Evolutionary conservation across 257 asterid species (phyloP), one percentile per base, ranked within the genome.

Genomic region (Solanum chmielewskii): DNA sequence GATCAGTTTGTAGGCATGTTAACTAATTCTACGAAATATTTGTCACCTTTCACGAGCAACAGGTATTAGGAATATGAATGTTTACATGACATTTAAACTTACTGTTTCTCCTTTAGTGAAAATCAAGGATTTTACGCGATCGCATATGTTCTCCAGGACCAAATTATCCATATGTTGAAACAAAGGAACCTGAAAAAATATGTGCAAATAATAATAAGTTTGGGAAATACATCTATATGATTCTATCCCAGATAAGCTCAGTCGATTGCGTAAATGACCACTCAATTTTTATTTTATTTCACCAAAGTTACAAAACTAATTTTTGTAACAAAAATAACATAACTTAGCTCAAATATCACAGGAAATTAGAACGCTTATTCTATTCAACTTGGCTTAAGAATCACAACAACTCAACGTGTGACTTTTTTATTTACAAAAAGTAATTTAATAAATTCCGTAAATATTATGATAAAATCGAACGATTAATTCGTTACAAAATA

Each of bases 101-200:
- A 96, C 99, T 23, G 97, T 96, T 94, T 97, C 99, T 33, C 98
- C 99, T 88, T 97, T 97, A 0, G 99, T 95, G 87, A 96, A 97
- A 31, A 97, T 97, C 20, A 97, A 94, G 80, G 99, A 96, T 90
- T 95, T 97, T 35, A 97, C 99, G 49, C 99, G 94, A 74, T 97
- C 99, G 42, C 99, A 97, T 14, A 97, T 95, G 88, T 96, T 97
- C 92, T 97, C 99, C 84, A 97, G 91, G 83, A 97, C 99, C 85
- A 97, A 90, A 86, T 91, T 94, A 83, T 97, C 99, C 99, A 97
- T 97, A 85, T 97, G 99, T 83, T 97, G 99, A 93, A 96, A 97
- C 56, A 97, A 71, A 20, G 99, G 99, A 23, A 97, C 99, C 98
- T 96, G 94, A 85, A 27, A 2, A 2, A 33, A 85, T 16, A 33